Base-by-base conservation (phyloP, 768 basidiomycete genomes). In the Kwoniella mangroviensis region DNA sequence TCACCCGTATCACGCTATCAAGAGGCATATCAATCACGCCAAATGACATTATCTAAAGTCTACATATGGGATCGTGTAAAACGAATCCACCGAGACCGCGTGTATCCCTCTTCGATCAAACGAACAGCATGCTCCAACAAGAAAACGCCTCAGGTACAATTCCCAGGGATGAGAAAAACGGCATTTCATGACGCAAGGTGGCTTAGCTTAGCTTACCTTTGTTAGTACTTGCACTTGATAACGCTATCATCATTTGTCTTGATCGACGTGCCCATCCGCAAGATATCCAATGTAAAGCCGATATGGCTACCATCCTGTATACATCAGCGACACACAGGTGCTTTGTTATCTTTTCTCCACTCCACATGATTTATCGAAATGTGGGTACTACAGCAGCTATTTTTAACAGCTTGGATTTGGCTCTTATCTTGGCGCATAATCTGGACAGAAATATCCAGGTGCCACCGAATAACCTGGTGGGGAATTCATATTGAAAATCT, bases 31-130 rank as follows among this genome's bases (percentile, higher is more conserved):
- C 28, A 12, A 58, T 28, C 24, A 40, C 56, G 56, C 40, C 26
- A 58, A n/a, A 58, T 58, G 34, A 58, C 24, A 28, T 58, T 58
- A 58, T 58, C 56, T 58, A 4, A 13, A 58, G 9, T 7, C 34
- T 7, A 34, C 34, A 34, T 34, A 34, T 34, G 34, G n/a, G 5
- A 58, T 58, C 26, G 34, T 24, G 34, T 58, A 28, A 58, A 40
- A 58, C 24, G 17, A 13, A n/a, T 55, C 12, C 54, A 55, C 54
- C 17, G 21, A 24, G 45, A 49, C 45, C 45, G 45, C 45, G 15
- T 49, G 45, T 17, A 49, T 49, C 45, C 45, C 19, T 49, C 12
- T 49, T 49, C 34, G 34, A 34, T 34, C 34, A 34, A 34, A 19
- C 45, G 15, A 12, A 49, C 45, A 49, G 45, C 45, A 17, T 49